Evolutionary conservation across 176 grass and related monocot genomes (phyloP).

Genomic region (Cocos nucifera): DNA sequence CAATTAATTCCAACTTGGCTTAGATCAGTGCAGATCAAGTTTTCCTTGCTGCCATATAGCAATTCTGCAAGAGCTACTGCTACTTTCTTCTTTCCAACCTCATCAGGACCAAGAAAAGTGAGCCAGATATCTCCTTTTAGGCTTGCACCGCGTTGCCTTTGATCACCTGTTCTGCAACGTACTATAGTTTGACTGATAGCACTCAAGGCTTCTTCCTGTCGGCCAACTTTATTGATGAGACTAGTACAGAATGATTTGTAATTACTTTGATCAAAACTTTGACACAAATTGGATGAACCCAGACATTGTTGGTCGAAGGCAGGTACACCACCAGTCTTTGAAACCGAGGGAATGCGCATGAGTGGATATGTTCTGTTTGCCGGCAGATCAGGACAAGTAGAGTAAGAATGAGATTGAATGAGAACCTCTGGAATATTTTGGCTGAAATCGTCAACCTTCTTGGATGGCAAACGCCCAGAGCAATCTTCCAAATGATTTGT

Average conservation of each 20-base stretch:
- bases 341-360: conserved; percentile 23
- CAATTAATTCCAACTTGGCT: conserved; percentile 21
- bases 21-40: conserved; percentile 62
- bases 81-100: conserved; percentile 49
- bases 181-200: conserved; percentile 45
- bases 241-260: conserved; percentile 56
- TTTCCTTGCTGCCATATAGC: conserved; percentile 45
- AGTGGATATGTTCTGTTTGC: conserved; percentile 21
- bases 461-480: conserved; percentile 16
- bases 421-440: conserved; percentile 21
- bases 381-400: conserved; percentile 2
- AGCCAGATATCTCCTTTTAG: conserved; percentile 77
- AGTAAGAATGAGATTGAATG: conserved; percentile 27
- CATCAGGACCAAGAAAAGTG: conserved; percentile 65
- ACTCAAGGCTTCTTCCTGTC: conserved; percentile 77
- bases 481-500: conserved; percentile 18
- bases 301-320: conserved; percentile 44
- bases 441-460: conserved; percentile 34
- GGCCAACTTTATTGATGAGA: conserved; percentile 60
- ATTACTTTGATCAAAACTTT: conserved; percentile 43
- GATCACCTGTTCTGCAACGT: conserved; percentile 13
- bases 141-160: conserved; percentile 32
- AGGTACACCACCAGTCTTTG: conserved; percentile 27
- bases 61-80: conserved; percentile 64
- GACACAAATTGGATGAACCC: conserved; percentile 21